Evolutionary conservation across 1,284 basidiomycete species (phyloP), one percentile per base, ranked within the genome.

Genomic region (Leccinum pachyderme): DNA sequence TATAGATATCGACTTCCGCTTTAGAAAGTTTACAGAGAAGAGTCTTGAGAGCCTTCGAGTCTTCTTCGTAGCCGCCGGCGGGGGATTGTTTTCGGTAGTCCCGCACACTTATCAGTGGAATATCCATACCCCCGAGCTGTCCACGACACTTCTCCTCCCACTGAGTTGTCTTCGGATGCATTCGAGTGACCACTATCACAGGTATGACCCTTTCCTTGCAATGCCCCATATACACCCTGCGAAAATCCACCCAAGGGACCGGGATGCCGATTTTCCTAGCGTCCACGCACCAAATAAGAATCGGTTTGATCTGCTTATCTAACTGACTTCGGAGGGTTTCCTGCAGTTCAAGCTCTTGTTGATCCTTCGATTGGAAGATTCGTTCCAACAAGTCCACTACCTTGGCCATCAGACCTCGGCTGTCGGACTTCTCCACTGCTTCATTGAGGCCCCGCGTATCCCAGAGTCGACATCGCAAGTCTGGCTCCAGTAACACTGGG

Each of bases 401-500:
- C 18, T 22, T 27, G 25, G 43, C 43, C 13, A 44, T 44, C 25
- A 44, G 25, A 25, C 15, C 13, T 27, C 35, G 45, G 5, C 55
- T 52, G 24, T 53, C 44, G 12, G 44, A 45, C 27, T 31, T n/a
- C 11, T 55, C 66, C 9, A 43, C 58, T 0, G 61, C 62, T 55
- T 70, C 65, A 15, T 58, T 55, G 22, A 67, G 66, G 44, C 65
- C 65, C 3, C 62, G 64, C 15, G 66, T 67, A 41, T 67, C 65
- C 65, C 65, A 67, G 18, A 67, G 64, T 28, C 33, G 39, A 44
- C 54, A 66, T 37, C 33, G 47, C 47, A 53, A 22, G 28, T 43
- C 53, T 2, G 41, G 7, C 29, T 8, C 60, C 13, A 58, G 52
- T 2, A 41, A 8, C 8, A 7, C 18, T n/a, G 41, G 2, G 49